Evolutionary conservation across 257 asterid genomes (phyloP).

Genomic region (Striga asiatica): DNA sequence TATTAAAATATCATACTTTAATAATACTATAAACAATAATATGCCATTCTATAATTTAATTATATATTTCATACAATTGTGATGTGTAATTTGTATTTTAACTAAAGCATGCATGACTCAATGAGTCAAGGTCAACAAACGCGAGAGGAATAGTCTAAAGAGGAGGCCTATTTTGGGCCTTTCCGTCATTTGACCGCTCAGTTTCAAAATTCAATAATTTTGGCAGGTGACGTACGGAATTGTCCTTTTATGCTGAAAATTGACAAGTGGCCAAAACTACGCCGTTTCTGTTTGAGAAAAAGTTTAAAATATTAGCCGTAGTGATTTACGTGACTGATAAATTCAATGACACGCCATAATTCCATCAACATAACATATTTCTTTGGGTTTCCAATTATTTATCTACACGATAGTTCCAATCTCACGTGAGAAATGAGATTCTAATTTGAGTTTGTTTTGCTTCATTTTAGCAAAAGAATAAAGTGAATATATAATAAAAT

Average conservation of each 20-base stretch:
- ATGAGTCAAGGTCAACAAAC: not conserved
- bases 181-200: not conserved
- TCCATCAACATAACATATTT: constrained; percentile 11
- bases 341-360: not conserved
- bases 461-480: too few relatives aligned
- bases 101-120: too few relatives aligned
- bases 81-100: too few relatives aligned
- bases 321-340: not conserved
- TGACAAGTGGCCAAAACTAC: constrained; percentile 3
- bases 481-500: too few relatives aligned
- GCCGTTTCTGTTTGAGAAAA: constrained; percentile 8
- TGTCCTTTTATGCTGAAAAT: not conserved
- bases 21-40: too few relatives aligned
- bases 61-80: too few relatives aligned
- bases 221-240: constrained; percentile 22
- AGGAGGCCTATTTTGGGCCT: constrained; percentile 1
- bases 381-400: not conserved
- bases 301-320: not conserved
- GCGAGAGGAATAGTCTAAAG: constrained; percentile 4
- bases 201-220: not conserved
- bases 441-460: too few relatives aligned
- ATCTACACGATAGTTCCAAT: constrained; percentile 12
- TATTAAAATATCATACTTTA: too few relatives aligned
- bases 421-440: too few relatives aligned
- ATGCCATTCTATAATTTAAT: too few relatives aligned